Conservation (phyloP, 306 rosid species). For the Casuarina glauca region DNA sequence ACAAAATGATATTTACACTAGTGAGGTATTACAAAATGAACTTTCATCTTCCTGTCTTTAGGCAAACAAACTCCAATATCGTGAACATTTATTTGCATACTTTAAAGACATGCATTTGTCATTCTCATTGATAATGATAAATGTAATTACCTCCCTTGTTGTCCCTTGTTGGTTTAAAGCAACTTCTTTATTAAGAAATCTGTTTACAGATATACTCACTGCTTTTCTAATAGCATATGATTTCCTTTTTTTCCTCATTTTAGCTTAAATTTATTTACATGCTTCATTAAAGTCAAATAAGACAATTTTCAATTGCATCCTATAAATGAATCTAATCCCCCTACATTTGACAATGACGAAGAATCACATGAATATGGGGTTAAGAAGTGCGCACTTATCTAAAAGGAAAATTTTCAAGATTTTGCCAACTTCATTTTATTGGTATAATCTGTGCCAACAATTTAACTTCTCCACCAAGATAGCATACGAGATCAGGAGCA, state of each 20-base stretch:
- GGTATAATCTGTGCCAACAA: neutral
- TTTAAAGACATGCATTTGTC: neutral
- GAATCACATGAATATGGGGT: neutral
- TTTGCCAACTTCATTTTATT: neutral
- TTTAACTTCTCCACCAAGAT: neutral
- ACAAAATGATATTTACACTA: neutral
- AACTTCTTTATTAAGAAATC: conserved; percentile 1
- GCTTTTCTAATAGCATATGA: neutral
- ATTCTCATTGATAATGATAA: neutral
- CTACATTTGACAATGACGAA: neutral
- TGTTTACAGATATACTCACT: conserved; percentile 2
- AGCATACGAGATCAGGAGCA: neutral
- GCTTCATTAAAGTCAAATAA: neutral
- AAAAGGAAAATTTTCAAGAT: neutral
- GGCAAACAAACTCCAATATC: neutral
- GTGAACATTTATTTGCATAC: neutral
- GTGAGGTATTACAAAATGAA: neutral
- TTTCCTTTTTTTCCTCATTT: neutral
- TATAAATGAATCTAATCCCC: neutral
- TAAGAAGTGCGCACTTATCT: neutral
- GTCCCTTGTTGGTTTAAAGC: neutral
- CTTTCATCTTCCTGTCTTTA: neutral
- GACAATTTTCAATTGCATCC: conserved; percentile 1
- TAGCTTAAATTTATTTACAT: conserved; percentile 2
- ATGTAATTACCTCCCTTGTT: neutral